A percentile compares a stretch with the other conserved stretches of the same genome.
Evolutionary conservation across 176 grass and related monocot genomes (phyloP).

Genomic region (Musa schizocarpa): DNA sequence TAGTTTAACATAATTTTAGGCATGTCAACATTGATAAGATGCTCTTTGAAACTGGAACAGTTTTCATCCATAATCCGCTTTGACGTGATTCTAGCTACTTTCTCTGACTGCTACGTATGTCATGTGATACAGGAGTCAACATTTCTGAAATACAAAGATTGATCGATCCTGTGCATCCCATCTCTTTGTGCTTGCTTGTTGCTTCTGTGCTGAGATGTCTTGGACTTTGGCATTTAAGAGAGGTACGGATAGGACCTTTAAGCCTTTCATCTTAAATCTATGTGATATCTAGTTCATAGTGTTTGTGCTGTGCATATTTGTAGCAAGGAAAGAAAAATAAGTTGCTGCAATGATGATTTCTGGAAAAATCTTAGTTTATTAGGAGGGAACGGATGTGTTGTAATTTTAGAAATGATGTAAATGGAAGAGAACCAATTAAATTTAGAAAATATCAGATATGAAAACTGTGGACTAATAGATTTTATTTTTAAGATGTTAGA

Average conservation of each 20-base stretch:
- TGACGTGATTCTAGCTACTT: constrained; percentile 14
- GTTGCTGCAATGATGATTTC: too few relatives aligned
- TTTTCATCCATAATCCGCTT: background rate
- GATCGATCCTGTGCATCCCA: constrained; percentile 39
- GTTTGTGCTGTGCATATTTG: background rate
- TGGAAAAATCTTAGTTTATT: background rate
- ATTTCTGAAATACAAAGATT: constrained; percentile 57
- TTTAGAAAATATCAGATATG: background rate
- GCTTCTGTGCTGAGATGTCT: constrained; percentile 50
- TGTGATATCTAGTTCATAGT: background rate
- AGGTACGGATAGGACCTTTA: constrained; percentile 30
- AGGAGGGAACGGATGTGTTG: background rate
- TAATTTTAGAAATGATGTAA: background rate
- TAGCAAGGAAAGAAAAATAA: background rate
- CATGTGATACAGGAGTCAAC: constrained; percentile 52
- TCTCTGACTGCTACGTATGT: constrained; percentile 23
- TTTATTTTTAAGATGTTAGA: background rate
- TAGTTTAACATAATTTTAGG: constrained; percentile 1
- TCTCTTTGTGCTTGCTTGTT: constrained; percentile 54
- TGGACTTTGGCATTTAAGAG: constrained; percentile 78
- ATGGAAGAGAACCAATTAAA: background rate
- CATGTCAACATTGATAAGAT: background rate
- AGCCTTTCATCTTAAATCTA: background rate
- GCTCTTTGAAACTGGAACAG: background rate
- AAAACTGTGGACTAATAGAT: background rate